Base-by-base conservation (phyloP, 2,329 filamentous ascomycete genomes). In the Septoria linicola region DNA sequence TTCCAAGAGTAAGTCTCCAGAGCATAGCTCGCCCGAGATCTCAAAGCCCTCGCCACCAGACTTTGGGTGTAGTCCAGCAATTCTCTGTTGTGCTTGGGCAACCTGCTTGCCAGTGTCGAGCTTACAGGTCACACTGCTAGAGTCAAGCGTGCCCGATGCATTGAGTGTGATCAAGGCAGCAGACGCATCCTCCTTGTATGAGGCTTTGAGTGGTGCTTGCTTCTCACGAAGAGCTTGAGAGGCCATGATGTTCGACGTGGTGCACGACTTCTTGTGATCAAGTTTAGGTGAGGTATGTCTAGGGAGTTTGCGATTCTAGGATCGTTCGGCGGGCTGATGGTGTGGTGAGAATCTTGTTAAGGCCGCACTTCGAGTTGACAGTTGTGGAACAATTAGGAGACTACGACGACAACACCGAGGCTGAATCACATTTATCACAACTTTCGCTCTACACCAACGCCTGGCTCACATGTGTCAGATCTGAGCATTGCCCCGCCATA, bases 1-100 rank as follows among this genome's bases (percentile, higher is more conserved):
- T 50, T 77, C 75, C 10, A 77, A 70, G 10, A 78, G 66, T 73
- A 77, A 75, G 57, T 77, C 74, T 10, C 75, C 75, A 0, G 69
- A 72, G 66, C 75, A 78, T 1, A 77, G 67, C 55, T 77, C 74
- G 49, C 75, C 74, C 1, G 71, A 74, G 42, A 78, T 69, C 2
- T 62, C 53, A 8, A 64, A 61, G 13, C 67, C 70, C n/a, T 69
- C 67, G 32, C 75, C 75, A 31, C 75, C 75, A 2, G 75, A 75
- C 57, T 71, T 72, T 36, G 70, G 72, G 58, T 78, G 75, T 32
- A 78, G 67, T 23, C 75, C 75, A 1, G 75, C 75, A 39, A 75
- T 63, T 47, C 70, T 72, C 25, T 68, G 63, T 25, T 71, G 64
- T 8, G 74, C 74, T 49, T 69, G 66, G 46, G 68, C 66, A 32